phyloP scores from a whole-genome alignment of 2,329 filamentous ascomycete genomes.

The Ophiocordyceps unilateralis region DNA sequence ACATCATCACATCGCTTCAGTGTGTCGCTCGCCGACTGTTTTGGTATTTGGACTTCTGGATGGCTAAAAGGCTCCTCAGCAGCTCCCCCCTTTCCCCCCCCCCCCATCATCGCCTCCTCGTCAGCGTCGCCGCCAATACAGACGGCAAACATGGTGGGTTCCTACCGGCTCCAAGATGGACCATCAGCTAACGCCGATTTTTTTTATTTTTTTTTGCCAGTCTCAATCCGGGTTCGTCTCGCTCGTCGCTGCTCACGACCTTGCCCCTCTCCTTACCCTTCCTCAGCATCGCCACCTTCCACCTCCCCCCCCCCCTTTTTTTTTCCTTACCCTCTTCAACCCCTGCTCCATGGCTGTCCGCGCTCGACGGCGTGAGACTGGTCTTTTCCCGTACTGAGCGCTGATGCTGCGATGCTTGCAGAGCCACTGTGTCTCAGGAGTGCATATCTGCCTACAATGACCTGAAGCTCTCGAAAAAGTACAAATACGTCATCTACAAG shows the following conservation, averaged over 20 bases:
- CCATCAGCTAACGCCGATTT: neutral
- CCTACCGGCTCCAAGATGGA: slow-evolving; percentile 2
- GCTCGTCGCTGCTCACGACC: slow-evolving; percentile 5
- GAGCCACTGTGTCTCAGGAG: slow-evolving; percentile 55
- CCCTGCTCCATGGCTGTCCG: neutral
- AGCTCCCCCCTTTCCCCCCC: slow-evolving; percentile 6
- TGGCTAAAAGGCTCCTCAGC: slow-evolving; percentile 9
- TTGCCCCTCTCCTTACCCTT: slow-evolving; percentile 1
- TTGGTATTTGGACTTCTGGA: no score
- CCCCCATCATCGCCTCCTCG: slow-evolving; percentile 10
- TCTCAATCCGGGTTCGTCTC: slow-evolving; percentile 51
- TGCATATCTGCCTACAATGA: slow-evolving; percentile 62
- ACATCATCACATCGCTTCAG: no score
- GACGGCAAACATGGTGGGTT: slow-evolving; percentile 24
- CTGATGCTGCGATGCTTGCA: slow-evolving; percentile 19
- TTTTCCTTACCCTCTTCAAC: neutral
- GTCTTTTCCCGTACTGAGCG: slow-evolving; percentile 4
- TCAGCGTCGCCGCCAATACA: slow-evolving; percentile 6
- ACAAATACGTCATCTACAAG: slow-evolving; percentile 82
- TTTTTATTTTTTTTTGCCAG: no score
- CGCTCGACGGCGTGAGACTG: neutral
- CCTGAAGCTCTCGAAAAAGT: slow-evolving; percentile 64
- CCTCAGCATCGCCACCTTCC: neutral
- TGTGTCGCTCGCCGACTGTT: no score
- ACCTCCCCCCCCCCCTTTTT: neutral